A percentile compares a stretch with the other conserved stretches of the same genome.
Conservation (phyloP, 768 basidiomycete genomes). For the Mycena alexandri region DNA sequence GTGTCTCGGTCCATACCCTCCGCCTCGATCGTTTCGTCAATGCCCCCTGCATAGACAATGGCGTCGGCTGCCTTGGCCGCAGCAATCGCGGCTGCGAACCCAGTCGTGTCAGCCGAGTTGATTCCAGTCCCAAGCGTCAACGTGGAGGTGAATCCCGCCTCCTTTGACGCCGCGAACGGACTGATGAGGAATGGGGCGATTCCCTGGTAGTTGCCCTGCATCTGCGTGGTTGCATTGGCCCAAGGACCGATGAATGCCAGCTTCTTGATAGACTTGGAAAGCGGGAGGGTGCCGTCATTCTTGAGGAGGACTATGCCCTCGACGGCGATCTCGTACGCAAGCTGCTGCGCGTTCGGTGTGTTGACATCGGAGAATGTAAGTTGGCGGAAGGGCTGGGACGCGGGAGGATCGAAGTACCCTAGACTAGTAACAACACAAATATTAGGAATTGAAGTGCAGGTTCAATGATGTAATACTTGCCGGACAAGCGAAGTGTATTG, state of each 20-base stretch:
- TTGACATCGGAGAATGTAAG: constrained; percentile 64
- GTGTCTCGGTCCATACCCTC: constrained; percentile 61
- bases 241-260: constrained; percentile 73
- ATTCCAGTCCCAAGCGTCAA: constrained; percentile 59
- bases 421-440: constrained; percentile 50
- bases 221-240: constrained; percentile 65
- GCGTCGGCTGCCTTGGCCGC: constrained; percentile 63
- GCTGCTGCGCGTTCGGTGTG: constrained; percentile 57
- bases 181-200: constrained; percentile 68
- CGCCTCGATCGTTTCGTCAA: constrained; percentile 62
- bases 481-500: constrained; percentile 68
- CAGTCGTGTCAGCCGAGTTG: constrained; percentile 52
- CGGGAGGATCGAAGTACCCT: constrained; percentile 68
- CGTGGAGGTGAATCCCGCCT: constrained; percentile 60
- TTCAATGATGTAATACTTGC: constrained; percentile 44
- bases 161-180: constrained; percentile 61
- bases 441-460: constrained; percentile 1
- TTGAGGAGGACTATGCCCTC: constrained; percentile 73
- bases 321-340: constrained; percentile 64
- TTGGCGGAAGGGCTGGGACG: constrained; percentile 63
- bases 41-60: constrained; percentile 67
- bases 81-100: constrained; percentile 65
- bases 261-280: constrained; percentile 57
- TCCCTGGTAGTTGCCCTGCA: constrained; percentile 73
- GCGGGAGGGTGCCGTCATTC: constrained; percentile 72